These are phyloP conservation scores for Trypethelium eluteriae DNA, from an alignment of 495 filamentous ascomycete species.

Conservation along the genomic window DNA sequence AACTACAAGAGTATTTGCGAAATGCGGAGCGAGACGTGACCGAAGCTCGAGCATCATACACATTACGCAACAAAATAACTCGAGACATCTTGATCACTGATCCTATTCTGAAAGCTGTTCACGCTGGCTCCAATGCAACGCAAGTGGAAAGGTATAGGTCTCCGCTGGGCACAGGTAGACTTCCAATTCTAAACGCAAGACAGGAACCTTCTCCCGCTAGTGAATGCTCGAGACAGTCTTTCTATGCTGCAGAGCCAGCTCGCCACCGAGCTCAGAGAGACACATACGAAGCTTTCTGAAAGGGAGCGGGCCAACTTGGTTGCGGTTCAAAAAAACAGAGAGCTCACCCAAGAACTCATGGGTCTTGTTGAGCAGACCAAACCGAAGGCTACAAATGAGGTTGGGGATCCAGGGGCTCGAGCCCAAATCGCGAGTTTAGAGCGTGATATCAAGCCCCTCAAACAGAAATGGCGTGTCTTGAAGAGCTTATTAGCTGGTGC, in stretches of 20 bases:
- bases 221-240: conserved; percentile 60
- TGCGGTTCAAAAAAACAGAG: conserved; percentile 51
- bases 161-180: background rate
- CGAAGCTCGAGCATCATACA: conserved; percentile 59
- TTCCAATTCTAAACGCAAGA: conserved; percentile 1
- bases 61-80: conserved; percentile 57
- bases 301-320: conserved; percentile 50
- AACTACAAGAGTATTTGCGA: conserved; percentile 46
- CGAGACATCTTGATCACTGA: conserved; percentile 59
- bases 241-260: conserved; percentile 53
- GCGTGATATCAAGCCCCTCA: conserved; percentile 47
- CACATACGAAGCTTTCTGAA: conserved; percentile 43
- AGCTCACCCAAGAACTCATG: conserved; percentile 53
- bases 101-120: conserved; percentile 68
- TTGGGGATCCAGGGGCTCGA: conserved; percentile 45
- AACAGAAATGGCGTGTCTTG: conserved; percentile 61
- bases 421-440: conserved; percentile 51
- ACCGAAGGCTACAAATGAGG: conserved; percentile 42
- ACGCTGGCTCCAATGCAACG: conserved; percentile 56
- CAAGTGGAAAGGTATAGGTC: conserved; percentile 57
- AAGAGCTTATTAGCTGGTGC: conserved; percentile 66
- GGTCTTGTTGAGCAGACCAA: conserved; percentile 52
- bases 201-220: conserved; percentile 57
- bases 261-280: conserved; percentile 42
- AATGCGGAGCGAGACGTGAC: conserved; percentile 57